Evolutionary conservation across 768 basidiomycete genomes (phyloP), one percentile per base, ranked within the genome.

Genomic region (Mycena rosella): DNA sequence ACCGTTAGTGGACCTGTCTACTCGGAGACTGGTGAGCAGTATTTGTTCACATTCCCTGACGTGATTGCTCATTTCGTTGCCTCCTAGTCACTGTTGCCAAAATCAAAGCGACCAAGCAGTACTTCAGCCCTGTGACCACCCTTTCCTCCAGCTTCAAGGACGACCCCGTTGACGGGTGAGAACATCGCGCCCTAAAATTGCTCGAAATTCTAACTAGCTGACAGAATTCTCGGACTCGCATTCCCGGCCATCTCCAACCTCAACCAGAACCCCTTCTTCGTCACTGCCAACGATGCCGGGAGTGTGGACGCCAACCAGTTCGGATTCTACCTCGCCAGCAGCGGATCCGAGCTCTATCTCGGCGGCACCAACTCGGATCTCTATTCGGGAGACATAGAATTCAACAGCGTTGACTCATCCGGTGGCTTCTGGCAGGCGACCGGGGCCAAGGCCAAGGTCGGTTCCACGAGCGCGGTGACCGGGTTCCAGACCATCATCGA

Each of bases 291-390:
- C 36, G 71, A 75, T 3, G 74, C 81, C 34, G 78, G 76, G 17
- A 63, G 68, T 24, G 73, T 79, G 15, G 38, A 75, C 4, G 70
- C 80, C 30, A 74, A 78, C 53, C 74, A 79, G 48, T 87, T 88
- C 67, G 79, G 81, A 26, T 82, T 88, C 71, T 81, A 83, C 54
- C 79, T 88, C 56, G 73, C 81, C 18, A 29, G 75, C 32, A 76
- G 76, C 24, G 78, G 76, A 36, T 81, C 83, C 27, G 86, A 87
- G 74, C 81, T 90, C 24, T 83, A 77, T 65, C 75, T 90, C 51
- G 88, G 88, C 17, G 88, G 86, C 29, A 79, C 80, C 13, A 82
- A 90, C 74, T 61, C 72, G 10, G 69, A 68, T n/a, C 74, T 82
- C 65, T 89, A 84, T 77, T 81, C 82, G 24, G 83, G 82, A 18